These are phyloP conservation scores for Rhipidocladum racemiflorum DNA, from an alignment of 176 grass and related monocot species.

Conservation along the genomic window DNA sequence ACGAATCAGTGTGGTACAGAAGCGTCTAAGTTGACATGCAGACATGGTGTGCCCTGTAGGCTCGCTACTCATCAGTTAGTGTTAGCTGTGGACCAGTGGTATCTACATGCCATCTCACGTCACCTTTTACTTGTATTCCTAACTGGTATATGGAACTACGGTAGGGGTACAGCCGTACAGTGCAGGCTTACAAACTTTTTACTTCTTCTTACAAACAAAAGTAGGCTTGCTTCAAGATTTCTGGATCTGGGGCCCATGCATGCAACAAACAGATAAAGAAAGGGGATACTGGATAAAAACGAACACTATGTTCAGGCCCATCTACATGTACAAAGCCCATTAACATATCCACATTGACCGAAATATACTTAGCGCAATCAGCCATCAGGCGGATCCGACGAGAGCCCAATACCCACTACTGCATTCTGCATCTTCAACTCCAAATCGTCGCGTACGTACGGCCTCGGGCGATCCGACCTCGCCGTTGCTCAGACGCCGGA, in stretches of 20 bases:
- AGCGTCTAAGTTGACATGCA: neutral
- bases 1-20: neutral
- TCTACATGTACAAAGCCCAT: neutral
- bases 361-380: neutral
- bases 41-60: neutral
- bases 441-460: slow-evolving; percentile 3
- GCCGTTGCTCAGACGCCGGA: slow-evolving; percentile 39
- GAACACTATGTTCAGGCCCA: neutral
- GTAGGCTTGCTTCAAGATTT: no score
- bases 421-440: neutral
- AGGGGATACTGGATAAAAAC: neutral
- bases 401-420: slow-evolving; percentile 14
- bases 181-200: no score
- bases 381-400: neutral
- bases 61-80: neutral
- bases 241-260: no score
- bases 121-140: neutral
- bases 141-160: no score
- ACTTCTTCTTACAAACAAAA: no score
- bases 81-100: neutral
- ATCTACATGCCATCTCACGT: neutral
- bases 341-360: neutral
- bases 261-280: neutral
- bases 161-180: no score
- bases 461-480: slow-evolving; percentile 15